Percentiles rank a stretch among this genome's conserved stretches.
These are phyloP conservation scores for Lipomyces kockii DNA, from an alignment of 805 yeast genomes.

Conservation along the genomic window DNA sequence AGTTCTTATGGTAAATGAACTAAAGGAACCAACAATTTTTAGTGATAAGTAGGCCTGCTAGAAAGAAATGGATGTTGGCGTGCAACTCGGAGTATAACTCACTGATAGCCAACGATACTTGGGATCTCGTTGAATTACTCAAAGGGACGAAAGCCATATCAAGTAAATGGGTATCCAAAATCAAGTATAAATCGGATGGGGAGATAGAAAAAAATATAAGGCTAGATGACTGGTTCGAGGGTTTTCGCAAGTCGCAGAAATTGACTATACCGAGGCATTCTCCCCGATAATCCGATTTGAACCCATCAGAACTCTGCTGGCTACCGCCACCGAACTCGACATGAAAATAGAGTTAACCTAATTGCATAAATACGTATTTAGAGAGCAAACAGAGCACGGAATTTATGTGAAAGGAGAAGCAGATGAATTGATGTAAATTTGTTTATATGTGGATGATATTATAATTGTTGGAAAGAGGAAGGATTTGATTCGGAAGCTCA, in stretches of 20 bases:
- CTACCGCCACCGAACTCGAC: slow-evolving; percentile 10
- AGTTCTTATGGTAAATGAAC: too few relatives aligned
- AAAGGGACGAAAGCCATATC: slow-evolving; percentile 23
- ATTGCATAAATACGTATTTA: too few relatives aligned
- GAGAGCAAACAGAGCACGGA: too few relatives aligned
- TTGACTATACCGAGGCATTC: slow-evolving; percentile 41
- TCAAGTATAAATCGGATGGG: slow-evolving; percentile 26
- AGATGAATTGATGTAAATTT: too few relatives aligned
- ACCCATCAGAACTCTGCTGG: slow-evolving; percentile 18
- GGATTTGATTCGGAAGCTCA: too few relatives aligned
- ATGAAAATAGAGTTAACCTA: slow-evolving; percentile 29
- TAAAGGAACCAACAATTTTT: too few relatives aligned
- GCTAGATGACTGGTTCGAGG: slow-evolving; percentile 43
- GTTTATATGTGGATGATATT: too few relatives aligned
- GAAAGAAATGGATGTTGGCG: not conserved
- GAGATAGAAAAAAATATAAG: slow-evolving; percentile 30
- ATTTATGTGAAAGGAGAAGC: too few relatives aligned
- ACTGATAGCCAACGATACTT: slow-evolving; percentile 17
- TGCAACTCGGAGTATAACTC: slow-evolving; percentile 9
- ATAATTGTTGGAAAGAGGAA: too few relatives aligned
- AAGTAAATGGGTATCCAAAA: slow-evolving; percentile 37
- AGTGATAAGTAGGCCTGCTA: not conserved
- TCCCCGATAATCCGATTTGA: slow-evolving; percentile 42
- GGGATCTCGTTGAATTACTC: slow-evolving; percentile 16
- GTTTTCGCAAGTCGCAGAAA: slow-evolving; percentile 37